These are phyloP conservation scores for Phytophthora idaei DNA, from an alignment of 352 stramenopile genomes.

Conservation along the genomic window DNA sequence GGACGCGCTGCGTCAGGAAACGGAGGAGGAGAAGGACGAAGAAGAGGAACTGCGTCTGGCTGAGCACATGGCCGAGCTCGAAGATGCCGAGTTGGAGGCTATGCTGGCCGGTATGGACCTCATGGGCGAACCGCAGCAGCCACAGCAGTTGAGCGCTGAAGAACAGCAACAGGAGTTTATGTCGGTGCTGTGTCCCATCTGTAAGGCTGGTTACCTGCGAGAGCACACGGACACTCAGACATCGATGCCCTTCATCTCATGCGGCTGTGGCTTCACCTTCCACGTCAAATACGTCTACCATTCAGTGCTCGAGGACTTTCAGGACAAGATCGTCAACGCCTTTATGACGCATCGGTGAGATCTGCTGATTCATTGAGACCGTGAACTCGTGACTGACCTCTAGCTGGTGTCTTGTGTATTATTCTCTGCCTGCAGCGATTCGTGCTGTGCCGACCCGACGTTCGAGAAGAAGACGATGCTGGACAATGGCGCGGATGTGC, in stretches of 20 bases:
- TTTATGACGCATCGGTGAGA: conserved; percentile 67
- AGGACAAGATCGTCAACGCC: conserved; percentile 57
- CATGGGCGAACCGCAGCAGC: conserved; percentile 12
- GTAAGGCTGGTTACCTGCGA: conserved; percentile 44
- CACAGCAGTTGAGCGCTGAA: background rate
- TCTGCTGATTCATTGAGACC: background rate
- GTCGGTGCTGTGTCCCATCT: conserved; percentile 50
- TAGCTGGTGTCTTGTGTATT: background rate
- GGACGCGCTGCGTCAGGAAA: conserved; percentile 63
- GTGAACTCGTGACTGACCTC: conserved; percentile 4
- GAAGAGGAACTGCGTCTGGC: conserved; percentile 48
- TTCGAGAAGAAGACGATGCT: conserved; percentile 46
- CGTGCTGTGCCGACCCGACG: conserved; percentile 50
- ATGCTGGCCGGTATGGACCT: conserved; percentile 73
- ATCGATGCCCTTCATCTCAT: conserved; percentile 38
- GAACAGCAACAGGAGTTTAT: conserved; percentile 5
- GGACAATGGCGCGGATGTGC: conserved; percentile 32
- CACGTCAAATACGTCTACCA: conserved; percentile 52
- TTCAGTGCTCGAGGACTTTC: conserved; percentile 62
- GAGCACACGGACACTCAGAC: conserved; percentile 22
- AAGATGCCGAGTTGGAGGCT: conserved; percentile 71
- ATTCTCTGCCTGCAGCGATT: conserved; percentile 34
- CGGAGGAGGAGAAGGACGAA: conserved; percentile 40
- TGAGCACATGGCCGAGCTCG: conserved; percentile 69
- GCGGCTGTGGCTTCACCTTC: conserved; percentile 62